Percentiles rank a stretch among this genome's conserved stretches.
phyloP scores from a whole-genome alignment of 2,329 filamentous ascomycete species.

The Cercospora janseana region DNA sequence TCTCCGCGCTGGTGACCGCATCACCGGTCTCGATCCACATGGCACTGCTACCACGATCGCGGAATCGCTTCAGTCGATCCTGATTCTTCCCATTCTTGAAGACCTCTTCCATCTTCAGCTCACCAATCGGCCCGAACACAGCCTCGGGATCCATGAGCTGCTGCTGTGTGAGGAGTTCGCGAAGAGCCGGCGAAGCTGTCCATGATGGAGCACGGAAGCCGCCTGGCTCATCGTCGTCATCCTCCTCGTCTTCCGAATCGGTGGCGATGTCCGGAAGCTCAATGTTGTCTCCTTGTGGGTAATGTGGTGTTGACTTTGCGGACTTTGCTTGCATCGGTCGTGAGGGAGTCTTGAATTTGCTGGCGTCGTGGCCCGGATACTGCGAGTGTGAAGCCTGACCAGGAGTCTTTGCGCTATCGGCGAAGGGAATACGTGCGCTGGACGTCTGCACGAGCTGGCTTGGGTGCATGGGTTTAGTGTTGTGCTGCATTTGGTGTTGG shows the following conservation, averaged over 20 bases:
- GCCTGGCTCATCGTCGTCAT: conserved; percentile 47
- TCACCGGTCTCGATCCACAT: conserved; percentile 80
- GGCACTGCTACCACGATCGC: conserved; percentile 86
- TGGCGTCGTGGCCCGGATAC: conserved; percentile 16
- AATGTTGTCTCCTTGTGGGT: conserved; percentile 85
- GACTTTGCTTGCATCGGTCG: conserved; percentile 56
- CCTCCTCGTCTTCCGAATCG: conserved; percentile 85
- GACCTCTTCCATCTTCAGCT: conserved; percentile 93
- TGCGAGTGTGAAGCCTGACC: conserved; percentile 37
- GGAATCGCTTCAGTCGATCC: conserved; percentile 81
- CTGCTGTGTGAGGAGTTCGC: conserved; percentile 71
- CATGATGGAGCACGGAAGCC: conserved; percentile 71
- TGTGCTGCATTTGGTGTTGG: conserved; percentile 63
- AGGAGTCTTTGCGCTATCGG: conserved; percentile 61
- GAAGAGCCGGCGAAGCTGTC: conserved; percentile 84
- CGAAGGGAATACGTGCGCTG: conserved; percentile 86
- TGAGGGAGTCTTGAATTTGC: conserved; percentile 66
- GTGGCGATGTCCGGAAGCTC: conserved; percentile 93
- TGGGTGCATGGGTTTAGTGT: conserved; percentile 56
- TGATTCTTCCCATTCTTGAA: conserved; percentile 75
- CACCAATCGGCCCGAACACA: conserved; percentile 85
- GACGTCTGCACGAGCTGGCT: conserved; percentile 85
- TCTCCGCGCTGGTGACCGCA: conserved; percentile 81
- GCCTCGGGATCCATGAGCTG: conserved; percentile 79
- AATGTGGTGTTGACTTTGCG: conserved; percentile 74